Percentiles rank a stretch among this genome's conserved stretches.
These are phyloP conservation scores for Dittrichia graveolens DNA, from an alignment of 129 eudicot species.

Conservation along the genomic window DNA sequence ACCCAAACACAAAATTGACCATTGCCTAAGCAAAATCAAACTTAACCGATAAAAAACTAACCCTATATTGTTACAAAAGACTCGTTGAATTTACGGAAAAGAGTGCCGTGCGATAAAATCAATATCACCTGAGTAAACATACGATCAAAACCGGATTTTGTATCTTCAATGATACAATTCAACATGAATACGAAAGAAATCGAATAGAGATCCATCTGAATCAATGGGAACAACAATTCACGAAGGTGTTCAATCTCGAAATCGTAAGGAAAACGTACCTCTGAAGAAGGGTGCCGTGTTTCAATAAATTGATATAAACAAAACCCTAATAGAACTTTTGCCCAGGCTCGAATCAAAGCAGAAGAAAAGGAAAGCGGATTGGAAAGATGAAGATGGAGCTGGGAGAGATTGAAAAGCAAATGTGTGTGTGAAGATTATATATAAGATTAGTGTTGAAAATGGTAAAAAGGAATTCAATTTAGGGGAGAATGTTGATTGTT, in stretches of 20 bases:
- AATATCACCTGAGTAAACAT: conserved; percentile 31
- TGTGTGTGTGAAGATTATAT: conserved; percentile 7
- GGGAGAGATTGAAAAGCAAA: background rate
- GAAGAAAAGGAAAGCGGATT: background rate
- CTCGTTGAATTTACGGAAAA: conserved; percentile 21
- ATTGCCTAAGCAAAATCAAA: conserved; percentile 16
- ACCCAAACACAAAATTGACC: conserved; percentile 34
- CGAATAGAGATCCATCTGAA: conserved; percentile 41
- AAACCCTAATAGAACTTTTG: conserved; percentile 26
- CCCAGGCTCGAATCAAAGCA: background rate
- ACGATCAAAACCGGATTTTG: conserved; percentile 24
- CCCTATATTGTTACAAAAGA: conserved; percentile 36
- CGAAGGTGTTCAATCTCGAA: conserved; percentile 14
- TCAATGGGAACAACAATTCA: conserved; percentile 11
- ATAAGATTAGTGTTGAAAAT: conserved; percentile 23
- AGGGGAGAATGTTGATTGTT: conserved; percentile 9
- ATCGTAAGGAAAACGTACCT: conserved; percentile 38
- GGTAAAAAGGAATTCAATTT: conserved; percentile 19
- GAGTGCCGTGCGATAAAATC: conserved; percentile 1
- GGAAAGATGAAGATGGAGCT: conserved; percentile 13
- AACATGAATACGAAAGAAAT: conserved; percentile 14
- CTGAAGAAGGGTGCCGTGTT: conserved; percentile 23
- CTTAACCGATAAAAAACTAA: conserved; percentile 15
- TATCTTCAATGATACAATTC: conserved; percentile 32
- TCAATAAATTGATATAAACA: conserved; percentile 13